phyloP scores from a whole-genome alignment of 164 flowering plant species.

The Stephania yunnanensis region DNA sequence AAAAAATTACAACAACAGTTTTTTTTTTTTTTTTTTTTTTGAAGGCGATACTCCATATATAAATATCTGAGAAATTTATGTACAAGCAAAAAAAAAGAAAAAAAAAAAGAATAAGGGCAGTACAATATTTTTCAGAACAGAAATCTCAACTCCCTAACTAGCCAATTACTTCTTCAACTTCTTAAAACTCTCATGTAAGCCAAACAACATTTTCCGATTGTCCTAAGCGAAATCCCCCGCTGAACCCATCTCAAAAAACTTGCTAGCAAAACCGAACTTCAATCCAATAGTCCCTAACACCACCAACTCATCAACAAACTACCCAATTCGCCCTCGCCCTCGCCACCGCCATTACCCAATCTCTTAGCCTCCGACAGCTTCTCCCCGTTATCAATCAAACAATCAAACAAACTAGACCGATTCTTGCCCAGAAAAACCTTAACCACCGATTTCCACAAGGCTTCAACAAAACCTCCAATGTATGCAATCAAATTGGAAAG shows the following conservation, averaged over 20 bases:
- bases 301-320: slow-evolving; percentile 28
- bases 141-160: slow-evolving; percentile 30
- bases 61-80: too few relatives aligned
- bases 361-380: slow-evolving; percentile 36
- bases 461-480: slow-evolving; percentile 32
- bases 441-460: slow-evolving; percentile 40
- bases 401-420: slow-evolving; percentile 44
- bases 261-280: slow-evolving; percentile 32
- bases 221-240: slow-evolving; percentile 51
- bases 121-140: too few relatives aligned
- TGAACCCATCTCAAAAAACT: slow-evolving; percentile 58
- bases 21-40: too few relatives aligned
- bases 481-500: slow-evolving; percentile 44
- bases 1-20: too few relatives aligned
- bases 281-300: slow-evolving; percentile 40
- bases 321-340: slow-evolving; percentile 8
- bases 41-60: too few relatives aligned
- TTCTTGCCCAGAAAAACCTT: slow-evolving; percentile 57
- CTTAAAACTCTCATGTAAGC: slow-evolving; percentile 49
- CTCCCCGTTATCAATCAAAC: slow-evolving; percentile 40
- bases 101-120: too few relatives aligned
- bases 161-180: slow-evolving; percentile 70
- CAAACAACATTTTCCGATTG: slow-evolving; percentile 60
- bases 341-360: slow-evolving; percentile 14
- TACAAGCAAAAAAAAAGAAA: too few relatives aligned